Percentiles rank a stretch among this genome's conserved stretches.
Conservation (phyloP, 208 protist genomes). For the Crithidia thermophila region DNA sequence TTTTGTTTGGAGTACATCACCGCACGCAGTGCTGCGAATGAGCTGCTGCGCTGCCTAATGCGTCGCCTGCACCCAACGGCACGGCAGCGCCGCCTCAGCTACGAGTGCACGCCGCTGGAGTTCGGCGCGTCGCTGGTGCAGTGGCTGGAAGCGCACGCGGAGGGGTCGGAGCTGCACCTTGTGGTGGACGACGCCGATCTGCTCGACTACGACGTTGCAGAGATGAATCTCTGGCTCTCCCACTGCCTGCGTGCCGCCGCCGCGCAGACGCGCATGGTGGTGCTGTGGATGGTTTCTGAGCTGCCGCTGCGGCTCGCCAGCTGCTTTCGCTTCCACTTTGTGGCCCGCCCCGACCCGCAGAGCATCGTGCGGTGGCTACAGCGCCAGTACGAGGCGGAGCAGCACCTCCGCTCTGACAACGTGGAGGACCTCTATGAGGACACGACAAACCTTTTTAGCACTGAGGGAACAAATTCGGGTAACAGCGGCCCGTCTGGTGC, state of each 20-base stretch:
- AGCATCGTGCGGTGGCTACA: slow-evolving; percentile 54
- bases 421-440: slow-evolving; percentile 1
- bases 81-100: slow-evolving; percentile 31
- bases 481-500: no score
- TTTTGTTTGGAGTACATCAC: slow-evolving; percentile 55
- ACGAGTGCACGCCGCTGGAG: slow-evolving; percentile 52
- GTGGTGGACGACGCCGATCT: slow-evolving; percentile 84
- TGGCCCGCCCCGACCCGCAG: slow-evolving; percentile 42
- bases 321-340: slow-evolving; percentile 82
- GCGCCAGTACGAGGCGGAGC: slow-evolving; percentile 24
- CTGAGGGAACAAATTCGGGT: no score
- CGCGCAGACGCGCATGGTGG: slow-evolving; percentile 32
- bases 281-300: slow-evolving; percentile 78
- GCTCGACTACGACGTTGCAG: slow-evolving; percentile 42
- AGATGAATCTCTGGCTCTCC: slow-evolving; percentile 61
- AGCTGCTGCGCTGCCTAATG: slow-evolving; percentile 29
- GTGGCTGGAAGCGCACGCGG: slow-evolving; percentile 48
- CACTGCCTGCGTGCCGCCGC: slow-evolving; percentile 31
- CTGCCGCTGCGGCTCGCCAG: slow-evolving; percentile 64
- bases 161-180: slow-evolving; percentile 77
- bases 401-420: not conserved
- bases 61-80: slow-evolving; percentile 26
- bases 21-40: slow-evolving; percentile 34
- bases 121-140: slow-evolving; percentile 56
- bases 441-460: no score